Evolutionary conservation across 2,329 filamentous ascomycete species (phyloP).

Genomic region (Phialophora chinensis): DNA sequence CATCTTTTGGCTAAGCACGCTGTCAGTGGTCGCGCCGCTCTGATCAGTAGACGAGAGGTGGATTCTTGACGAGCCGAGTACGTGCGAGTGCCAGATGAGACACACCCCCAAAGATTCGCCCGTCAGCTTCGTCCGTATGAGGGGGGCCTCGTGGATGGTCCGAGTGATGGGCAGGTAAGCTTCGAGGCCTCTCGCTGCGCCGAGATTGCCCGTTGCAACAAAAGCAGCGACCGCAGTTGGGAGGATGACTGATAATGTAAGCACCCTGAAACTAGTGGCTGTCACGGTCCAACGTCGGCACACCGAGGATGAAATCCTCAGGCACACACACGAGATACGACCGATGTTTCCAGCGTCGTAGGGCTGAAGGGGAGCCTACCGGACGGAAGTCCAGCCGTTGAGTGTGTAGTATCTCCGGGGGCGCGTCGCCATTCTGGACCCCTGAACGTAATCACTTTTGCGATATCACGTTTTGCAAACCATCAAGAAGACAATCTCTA

Average conservation of each 20-base stretch:
- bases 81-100: not conserved
- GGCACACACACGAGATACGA: not conserved
- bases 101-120: not conserved
- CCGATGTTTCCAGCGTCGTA: not conserved
- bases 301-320: constrained; percentile 3
- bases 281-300: constrained; percentile 7
- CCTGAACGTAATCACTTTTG: not conserved
- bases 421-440: not conserved
- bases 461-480: not conserved
- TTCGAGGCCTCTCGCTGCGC: not conserved
- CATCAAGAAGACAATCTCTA: not conserved
- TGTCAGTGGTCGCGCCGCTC: not conserved
- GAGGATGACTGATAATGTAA: constrained; percentile 21
- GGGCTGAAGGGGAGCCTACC: not conserved
- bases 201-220: not conserved
- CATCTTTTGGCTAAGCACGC: not conserved
- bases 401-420: not conserved
- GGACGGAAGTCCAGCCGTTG: not conserved
- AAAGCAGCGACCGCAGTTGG: constrained; percentile 1
- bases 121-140: constrained; percentile 10
- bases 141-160: not conserved
- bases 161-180: not conserved
- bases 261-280: not conserved
- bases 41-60: not conserved
- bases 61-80: not conserved